phyloP scores from a whole-genome alignment of 1,139 yeast species.

The Pneumocystis murina region DNA sequence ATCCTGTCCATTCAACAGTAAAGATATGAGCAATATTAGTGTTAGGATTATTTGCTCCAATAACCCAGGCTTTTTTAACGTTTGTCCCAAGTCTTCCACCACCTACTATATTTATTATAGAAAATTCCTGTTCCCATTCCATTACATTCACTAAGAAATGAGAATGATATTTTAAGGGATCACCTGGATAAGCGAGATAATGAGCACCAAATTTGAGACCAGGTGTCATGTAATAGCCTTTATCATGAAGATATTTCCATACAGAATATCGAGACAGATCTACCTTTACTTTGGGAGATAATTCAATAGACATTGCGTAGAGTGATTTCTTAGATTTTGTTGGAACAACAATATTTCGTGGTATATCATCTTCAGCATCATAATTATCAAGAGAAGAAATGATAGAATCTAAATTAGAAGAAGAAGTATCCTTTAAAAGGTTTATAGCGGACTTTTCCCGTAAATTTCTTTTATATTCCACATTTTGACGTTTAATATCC shows the following conservation, averaged over 20 bases:
- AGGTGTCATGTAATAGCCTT: conserved; percentile 51
- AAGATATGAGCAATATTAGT: conserved; percentile 27
- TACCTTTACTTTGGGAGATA: neutral
- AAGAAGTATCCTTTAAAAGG: neutral
- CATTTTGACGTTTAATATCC: neutral
- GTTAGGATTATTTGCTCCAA: conserved; percentile 32
- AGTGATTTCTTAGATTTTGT: neutral
- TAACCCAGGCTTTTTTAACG: conserved; percentile 73
- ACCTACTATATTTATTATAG: conserved; percentile 44
- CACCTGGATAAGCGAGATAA: conserved; percentile 86
- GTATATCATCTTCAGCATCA: conserved; percentile 1
- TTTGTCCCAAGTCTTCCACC: conserved; percentile 88
- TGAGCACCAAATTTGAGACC: conserved; percentile 86
- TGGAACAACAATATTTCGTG: neutral
- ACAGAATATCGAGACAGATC: conserved; percentile 16
- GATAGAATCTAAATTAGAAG: conserved; percentile 8
- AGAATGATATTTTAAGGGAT: conserved; percentile 79
- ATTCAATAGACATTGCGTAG: neutral
- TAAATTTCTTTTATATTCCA: neutral
- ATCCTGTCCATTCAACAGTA: conserved; percentile 73
- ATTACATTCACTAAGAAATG: conserved; percentile 56
- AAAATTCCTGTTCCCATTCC: conserved; percentile 38
- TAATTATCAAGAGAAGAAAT: conserved; percentile 14
- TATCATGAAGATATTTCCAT: conserved; percentile 32
- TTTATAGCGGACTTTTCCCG: neutral